phyloP scores from a whole-genome alignment of 2,329 filamentous ascomycete genomes.

The Colletotrichum brevisporum region DNA sequence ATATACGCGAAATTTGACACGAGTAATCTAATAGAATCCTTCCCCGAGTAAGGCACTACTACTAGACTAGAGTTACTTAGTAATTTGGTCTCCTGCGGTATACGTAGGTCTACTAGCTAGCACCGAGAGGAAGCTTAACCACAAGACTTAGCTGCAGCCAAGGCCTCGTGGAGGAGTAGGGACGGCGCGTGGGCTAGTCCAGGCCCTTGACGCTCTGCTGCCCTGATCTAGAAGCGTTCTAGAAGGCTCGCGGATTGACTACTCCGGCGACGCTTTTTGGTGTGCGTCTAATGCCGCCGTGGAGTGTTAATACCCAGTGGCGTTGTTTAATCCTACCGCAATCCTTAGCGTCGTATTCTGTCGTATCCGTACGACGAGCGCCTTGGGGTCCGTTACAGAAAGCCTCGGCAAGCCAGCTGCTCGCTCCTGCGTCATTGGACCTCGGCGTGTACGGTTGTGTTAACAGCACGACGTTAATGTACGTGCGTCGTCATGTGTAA shows the following conservation, averaged over 20 bases:
- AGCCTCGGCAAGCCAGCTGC: too few species aligned
- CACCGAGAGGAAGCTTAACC: background rate
- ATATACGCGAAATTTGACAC: too few species aligned
- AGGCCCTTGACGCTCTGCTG: background rate
- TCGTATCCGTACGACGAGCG: too few species aligned
- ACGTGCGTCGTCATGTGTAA: background rate
- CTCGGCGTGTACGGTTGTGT: too few species aligned
- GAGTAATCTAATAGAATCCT: too few species aligned
- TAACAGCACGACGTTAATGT: too few species aligned
- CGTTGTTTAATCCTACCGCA: background rate
- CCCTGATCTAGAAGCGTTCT: constrained; percentile 18
- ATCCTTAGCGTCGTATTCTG: background rate
- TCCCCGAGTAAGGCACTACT: too few species aligned
- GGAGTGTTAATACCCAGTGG: background rate
- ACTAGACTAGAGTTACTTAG: too few species aligned
- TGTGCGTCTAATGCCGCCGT: background rate
- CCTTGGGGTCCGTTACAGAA: too few species aligned
- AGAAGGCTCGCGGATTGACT: constrained; percentile 19
- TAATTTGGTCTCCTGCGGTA: background rate
- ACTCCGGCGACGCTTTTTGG: background rate
- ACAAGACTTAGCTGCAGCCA: background rate
- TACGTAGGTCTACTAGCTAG: background rate
- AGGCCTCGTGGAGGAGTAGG: background rate
- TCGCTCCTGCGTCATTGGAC: too few species aligned
- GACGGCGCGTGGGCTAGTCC: background rate